Conservation (phyloP, 2,329 filamentous ascomycete species). For the Pestalotiopsis fici region DNA sequence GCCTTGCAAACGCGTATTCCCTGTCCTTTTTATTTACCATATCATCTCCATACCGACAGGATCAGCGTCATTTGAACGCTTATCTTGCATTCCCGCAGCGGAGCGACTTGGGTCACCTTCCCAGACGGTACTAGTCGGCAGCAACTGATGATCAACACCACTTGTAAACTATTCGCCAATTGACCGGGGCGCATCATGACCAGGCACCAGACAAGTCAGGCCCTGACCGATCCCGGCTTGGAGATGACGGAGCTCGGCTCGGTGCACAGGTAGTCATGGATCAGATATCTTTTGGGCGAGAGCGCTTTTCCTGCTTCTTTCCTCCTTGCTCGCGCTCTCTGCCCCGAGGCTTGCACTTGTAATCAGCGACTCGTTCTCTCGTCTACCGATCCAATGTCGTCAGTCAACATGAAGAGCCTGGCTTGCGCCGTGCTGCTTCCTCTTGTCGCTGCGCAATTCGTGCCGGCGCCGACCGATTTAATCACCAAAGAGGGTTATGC, state of each 20-base stretch:
- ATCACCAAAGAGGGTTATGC: conserved; percentile 27
- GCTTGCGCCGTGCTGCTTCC: background rate
- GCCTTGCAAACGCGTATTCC: background rate
- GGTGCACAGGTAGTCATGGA: background rate
- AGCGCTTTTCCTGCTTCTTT: background rate
- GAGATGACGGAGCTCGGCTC: background rate
- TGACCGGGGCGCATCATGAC: background rate
- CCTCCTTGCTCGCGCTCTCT: background rate
- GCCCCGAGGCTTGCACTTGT: background rate
- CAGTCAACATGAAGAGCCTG: background rate
- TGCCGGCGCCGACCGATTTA: conserved; percentile 25
- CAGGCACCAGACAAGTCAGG: background rate
- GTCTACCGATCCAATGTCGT: background rate
- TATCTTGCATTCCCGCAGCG: conserved; percentile 2
- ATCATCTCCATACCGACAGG: background rate
- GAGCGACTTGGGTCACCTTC: background rate
- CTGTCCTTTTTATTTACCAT: background rate
- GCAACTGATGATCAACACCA: background rate
- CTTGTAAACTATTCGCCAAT: background rate
- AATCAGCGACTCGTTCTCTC: background rate
- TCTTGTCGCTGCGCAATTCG: conserved; percentile 24
- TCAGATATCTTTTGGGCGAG: background rate
- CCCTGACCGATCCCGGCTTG: background rate
- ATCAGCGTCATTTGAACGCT: background rate
- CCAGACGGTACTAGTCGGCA: background rate